These are phyloP conservation scores for Penicillium sp. DNA, from an alignment of 2,329 filamentous ascomycete species.

Conservation along the genomic window DNA sequence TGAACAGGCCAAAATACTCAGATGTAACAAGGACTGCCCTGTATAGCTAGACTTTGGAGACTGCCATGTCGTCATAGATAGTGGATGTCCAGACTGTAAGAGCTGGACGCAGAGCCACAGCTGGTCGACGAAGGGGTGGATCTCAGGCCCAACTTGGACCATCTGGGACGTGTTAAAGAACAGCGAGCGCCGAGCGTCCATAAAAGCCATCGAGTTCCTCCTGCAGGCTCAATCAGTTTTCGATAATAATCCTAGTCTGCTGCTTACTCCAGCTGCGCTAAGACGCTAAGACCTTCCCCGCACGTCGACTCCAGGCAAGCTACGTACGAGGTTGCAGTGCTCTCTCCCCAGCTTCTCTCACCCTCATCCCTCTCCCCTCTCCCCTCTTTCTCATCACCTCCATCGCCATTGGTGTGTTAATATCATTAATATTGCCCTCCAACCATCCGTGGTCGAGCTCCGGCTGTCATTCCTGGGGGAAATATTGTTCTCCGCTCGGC, in stretches of 20 bases:
- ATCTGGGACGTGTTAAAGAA: slow-evolving; percentile 2
- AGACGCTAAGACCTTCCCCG: slow-evolving; percentile 26
- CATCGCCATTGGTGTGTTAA: slow-evolving; percentile 22
- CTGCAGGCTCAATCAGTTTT: not conserved
- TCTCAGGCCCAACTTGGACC: slow-evolving; percentile 4
- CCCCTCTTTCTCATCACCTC: slow-evolving; percentile 20
- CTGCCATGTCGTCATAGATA: slow-evolving; percentile 14
- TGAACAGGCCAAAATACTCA: not conserved
- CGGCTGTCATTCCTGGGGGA: slow-evolving; percentile 18
- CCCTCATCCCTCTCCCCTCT: slow-evolving; percentile 15
- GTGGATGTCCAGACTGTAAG: not conserved
- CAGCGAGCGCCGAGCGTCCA: not conserved
- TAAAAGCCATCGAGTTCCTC: slow-evolving; percentile 7
- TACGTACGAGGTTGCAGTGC: slow-evolving; percentile 12
- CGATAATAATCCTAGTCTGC: slow-evolving; percentile 1
- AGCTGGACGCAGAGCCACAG: not conserved
- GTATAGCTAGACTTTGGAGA: not conserved
- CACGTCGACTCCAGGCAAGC: slow-evolving; percentile 18
- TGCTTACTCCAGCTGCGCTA: not conserved
- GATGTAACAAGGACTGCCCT: not conserved
- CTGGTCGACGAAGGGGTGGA: not conserved
- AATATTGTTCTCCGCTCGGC: slow-evolving; percentile 22
- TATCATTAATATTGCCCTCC: slow-evolving; percentile 15
- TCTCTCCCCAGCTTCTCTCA: slow-evolving; percentile 31
- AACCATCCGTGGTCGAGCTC: slow-evolving; percentile 16